Evolutionary conservation across 1,139 yeast genomes (phyloP).

Genomic region (Yamadazyma buinensis): DNA sequence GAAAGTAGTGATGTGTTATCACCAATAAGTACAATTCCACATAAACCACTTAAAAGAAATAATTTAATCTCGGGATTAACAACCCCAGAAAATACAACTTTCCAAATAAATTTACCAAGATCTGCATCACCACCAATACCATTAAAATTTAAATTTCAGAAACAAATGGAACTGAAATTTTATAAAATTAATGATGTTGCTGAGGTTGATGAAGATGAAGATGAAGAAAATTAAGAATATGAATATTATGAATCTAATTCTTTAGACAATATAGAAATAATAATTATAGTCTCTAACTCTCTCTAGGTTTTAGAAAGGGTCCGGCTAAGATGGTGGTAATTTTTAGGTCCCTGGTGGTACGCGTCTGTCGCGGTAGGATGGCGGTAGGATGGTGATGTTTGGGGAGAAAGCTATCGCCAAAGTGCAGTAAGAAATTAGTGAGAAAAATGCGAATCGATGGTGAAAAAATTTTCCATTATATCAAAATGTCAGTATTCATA

Average conservation of each 20-base stretch:
- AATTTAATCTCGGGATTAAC: conserved; percentile 1
- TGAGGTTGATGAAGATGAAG: conserved; percentile 16
- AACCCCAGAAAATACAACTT: conserved; percentile 5
- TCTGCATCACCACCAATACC: conserved; percentile 38
- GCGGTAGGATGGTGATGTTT: no score
- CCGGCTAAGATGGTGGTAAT: no score
- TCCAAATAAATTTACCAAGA: conserved; percentile 13
- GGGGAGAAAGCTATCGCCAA: not conserved
- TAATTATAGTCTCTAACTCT: no score
- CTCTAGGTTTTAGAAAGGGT: no score
- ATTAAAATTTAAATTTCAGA: conserved; percentile 14
- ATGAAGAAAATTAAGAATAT: no score
- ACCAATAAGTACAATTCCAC: conserved; percentile 3
- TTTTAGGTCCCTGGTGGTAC: no score
- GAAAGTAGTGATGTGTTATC: conserved; percentile 21
- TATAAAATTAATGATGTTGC: conserved; percentile 19
- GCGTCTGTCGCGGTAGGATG: no score
- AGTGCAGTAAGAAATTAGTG: not conserved
- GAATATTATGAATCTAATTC: no score
- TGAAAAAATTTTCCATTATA: conserved; percentile 8
- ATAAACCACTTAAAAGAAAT: conserved; percentile 1
- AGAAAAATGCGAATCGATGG: conserved; percentile 2
- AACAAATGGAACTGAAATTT: conserved; percentile 2
- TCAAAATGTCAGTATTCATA: conserved; percentile 42
- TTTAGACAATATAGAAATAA: no score